Percentiles rank a stretch among this genome's conserved stretches.
Evolutionary conservation across 73 alveolate genomes (phyloP).

Genomic region (Stentor roeselii): DNA sequence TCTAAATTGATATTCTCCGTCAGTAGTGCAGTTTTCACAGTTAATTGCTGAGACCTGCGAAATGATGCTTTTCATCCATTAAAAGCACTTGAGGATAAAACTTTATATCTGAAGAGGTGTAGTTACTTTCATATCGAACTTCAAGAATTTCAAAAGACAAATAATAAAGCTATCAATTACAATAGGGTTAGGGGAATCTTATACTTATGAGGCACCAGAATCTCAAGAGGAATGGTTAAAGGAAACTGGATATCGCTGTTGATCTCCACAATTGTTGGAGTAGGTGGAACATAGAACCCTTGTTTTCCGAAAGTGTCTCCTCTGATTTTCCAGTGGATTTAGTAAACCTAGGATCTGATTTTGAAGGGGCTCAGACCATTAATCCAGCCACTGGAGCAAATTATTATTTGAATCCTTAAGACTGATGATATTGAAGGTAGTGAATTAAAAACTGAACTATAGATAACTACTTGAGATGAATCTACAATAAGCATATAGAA

Average conservation of each 20-base stretch:
- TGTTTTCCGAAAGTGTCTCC: not conserved
- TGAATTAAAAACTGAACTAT: too few relatives aligned
- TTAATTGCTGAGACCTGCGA: too few relatives aligned
- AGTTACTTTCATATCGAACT: not conserved
- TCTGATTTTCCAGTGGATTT: not conserved
- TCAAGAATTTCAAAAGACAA: not conserved
- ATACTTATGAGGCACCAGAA: not conserved
- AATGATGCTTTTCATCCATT: too few relatives aligned
- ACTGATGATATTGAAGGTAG: too few relatives aligned
- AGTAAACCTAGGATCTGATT: not conserved
- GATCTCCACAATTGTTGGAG: not conserved
- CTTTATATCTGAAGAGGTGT: not conserved
- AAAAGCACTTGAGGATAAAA: not conserved
- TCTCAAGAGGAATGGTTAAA: not conserved
- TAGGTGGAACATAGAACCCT: not conserved
- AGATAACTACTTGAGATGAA: too few relatives aligned
- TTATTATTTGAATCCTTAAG: too few relatives aligned
- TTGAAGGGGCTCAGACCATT: not conserved
- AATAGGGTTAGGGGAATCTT: not conserved
- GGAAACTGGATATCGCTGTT: not conserved
- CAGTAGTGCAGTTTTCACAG: too few relatives aligned
- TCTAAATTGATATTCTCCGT: too few relatives aligned
- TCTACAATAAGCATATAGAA: too few relatives aligned
- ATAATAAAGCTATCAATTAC: not conserved
- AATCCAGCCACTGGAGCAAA: not conserved